Percentiles rank a stretch among this genome's conserved stretches.
These are phyloP conservation scores for Articulospora tetracladia DNA, from an alignment of 495 filamentous ascomycete species.

Conservation along the genomic window DNA sequence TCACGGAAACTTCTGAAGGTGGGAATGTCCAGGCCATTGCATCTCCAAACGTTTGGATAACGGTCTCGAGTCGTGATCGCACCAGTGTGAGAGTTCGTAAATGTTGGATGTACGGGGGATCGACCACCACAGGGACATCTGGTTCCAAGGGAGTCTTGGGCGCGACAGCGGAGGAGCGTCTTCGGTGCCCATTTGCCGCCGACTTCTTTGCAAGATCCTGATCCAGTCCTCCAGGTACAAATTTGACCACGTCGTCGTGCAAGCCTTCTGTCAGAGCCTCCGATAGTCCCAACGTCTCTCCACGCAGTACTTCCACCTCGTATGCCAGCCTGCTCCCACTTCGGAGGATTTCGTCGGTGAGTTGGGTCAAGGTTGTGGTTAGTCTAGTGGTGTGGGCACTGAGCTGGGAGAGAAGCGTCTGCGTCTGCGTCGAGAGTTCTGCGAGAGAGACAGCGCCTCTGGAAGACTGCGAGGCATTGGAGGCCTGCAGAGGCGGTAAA, in stretches of 20 bases:
- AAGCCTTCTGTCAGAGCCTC: slow-evolving; percentile 73
- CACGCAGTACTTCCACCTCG: slow-evolving; percentile 88
- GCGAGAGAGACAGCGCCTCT: slow-evolving; percentile 59
- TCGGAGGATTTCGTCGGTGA: slow-evolving; percentile 93
- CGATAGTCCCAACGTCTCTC: slow-evolving; percentile 73
- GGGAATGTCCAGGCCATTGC: slow-evolving; percentile 92
- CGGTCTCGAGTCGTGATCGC: slow-evolving; percentile 73
- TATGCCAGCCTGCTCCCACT: slow-evolving; percentile 84
- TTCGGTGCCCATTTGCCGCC: slow-evolving; percentile 14
- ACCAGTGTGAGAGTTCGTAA: slow-evolving; percentile 83
- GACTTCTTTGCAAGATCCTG: slow-evolving; percentile 16
- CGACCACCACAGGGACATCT: slow-evolving; percentile 28
- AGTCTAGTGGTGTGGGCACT: slow-evolving; percentile 82
- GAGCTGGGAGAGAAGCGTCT: slow-evolving; percentile 79
- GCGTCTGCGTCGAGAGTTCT: slow-evolving; percentile 75
- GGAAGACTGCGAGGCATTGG: slow-evolving; percentile 28
- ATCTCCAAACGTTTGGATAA: slow-evolving; percentile 84
- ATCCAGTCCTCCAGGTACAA: slow-evolving; percentile 53
- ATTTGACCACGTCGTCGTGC: slow-evolving; percentile 62
- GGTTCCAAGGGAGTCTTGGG: slow-evolving; percentile 21
- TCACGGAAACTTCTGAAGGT: slow-evolving; percentile 68
- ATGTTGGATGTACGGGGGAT: slow-evolving; percentile 69
- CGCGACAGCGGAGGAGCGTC: slow-evolving; percentile 14
- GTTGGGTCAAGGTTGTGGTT: slow-evolving; percentile 75
- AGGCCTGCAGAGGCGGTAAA: slow-evolving; percentile 59